Percentiles rank a stretch among this genome's conserved stretches.
These are phyloP conservation scores for Microdochium bolleyi DNA, from an alignment of 2,329 filamentous ascomycete genomes.

Conservation along the genomic window DNA sequence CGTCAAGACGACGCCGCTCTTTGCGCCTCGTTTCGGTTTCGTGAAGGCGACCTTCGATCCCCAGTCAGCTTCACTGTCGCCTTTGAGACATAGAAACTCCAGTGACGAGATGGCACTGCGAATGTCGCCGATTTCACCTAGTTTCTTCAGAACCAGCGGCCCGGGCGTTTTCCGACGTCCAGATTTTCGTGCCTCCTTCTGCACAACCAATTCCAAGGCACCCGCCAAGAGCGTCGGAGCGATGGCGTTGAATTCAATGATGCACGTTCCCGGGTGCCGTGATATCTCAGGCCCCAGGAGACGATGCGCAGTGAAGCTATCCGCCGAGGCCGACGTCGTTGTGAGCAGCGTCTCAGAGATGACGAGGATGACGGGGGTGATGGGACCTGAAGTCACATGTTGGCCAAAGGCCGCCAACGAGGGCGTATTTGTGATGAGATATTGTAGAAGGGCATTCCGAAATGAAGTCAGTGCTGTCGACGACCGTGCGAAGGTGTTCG, in stretches of 20 bases:
- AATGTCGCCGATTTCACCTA: constrained; percentile 86
- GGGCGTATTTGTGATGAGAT: constrained; percentile 60
- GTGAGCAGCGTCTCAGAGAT: constrained; percentile 86
- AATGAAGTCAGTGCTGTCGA: constrained; percentile 63
- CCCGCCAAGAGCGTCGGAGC: constrained; percentile 80
- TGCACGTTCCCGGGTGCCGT: constrained; percentile 67
- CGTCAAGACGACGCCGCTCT: constrained; percentile 55
- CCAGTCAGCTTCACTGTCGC: constrained; percentile 68
- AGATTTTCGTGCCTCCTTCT: constrained; percentile 78
- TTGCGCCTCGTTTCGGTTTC: constrained; percentile 56
- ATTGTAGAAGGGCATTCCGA: constrained; percentile 66
- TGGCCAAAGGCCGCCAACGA: constrained; percentile 39
- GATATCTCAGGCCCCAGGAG: constrained; percentile 81
- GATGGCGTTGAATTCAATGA: constrained; percentile 90
- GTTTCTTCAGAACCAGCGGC: constrained; percentile 64
- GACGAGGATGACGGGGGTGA: constrained; percentile 76
- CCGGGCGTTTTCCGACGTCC: constrained; percentile 70
- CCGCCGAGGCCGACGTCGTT: constrained; percentile 74
- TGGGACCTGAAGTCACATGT: constrained; percentile 31
- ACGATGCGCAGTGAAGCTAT: constrained; percentile 89
- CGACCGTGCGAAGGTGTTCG: constrained; percentile 62
- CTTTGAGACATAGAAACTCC: constrained; percentile 84
- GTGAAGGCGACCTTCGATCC: constrained; percentile 64
- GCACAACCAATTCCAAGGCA: constrained; percentile 71
- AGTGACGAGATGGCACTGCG: constrained; percentile 86